Percentiles rank a stretch among this genome's conserved stretches.
Evolutionary conservation across 331 rosid species (phyloP).

Genomic region (Rhamnella rubrinervis): DNA sequence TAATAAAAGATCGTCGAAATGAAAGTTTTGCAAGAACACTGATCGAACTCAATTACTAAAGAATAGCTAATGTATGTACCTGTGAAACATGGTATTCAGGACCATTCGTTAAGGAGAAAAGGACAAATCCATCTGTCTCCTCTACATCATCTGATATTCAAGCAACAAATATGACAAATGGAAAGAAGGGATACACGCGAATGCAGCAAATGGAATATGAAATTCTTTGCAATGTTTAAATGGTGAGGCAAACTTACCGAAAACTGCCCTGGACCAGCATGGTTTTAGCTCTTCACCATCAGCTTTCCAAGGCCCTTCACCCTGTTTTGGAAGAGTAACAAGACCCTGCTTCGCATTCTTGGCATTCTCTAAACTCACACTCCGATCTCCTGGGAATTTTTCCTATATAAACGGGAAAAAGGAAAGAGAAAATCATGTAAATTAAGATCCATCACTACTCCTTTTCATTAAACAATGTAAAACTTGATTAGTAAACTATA

Average conservation of each 20-base stretch:
- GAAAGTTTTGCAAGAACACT: too few relatives aligned
- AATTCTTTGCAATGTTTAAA: constrained; percentile 9
- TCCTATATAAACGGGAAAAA: constrained; percentile 44
- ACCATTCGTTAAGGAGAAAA: constrained; percentile 86
- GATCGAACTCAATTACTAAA: background rate
- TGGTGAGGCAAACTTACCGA: constrained; percentile 42
- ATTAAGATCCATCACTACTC: too few relatives aligned
- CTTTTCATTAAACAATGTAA: too few relatives aligned
- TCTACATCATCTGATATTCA: constrained; percentile 58
- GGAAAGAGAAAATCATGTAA: background rate
- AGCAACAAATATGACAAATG: constrained; percentile 14
- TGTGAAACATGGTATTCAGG: constrained; percentile 95
- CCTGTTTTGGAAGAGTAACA: constrained; percentile 41
- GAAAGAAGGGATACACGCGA: background rate
- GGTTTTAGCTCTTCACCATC: constrained; percentile 59
- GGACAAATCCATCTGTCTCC: constrained; percentile 75
- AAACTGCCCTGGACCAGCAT: constrained; percentile 76
- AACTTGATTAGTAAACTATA: too few relatives aligned
- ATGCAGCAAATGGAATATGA: background rate
- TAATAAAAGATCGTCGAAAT: too few relatives aligned
- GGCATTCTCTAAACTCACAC: constrained; percentile 40
- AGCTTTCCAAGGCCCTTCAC: constrained; percentile 59
- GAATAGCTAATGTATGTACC: constrained; percentile 44
- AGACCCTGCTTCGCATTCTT: constrained; percentile 39
- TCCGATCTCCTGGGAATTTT: constrained; percentile 68